Evolutionary conservation across 1,284 basidiomycete genomes (phyloP), one percentile per base, ranked within the genome.

Genomic region (Trametes polyzona): DNA sequence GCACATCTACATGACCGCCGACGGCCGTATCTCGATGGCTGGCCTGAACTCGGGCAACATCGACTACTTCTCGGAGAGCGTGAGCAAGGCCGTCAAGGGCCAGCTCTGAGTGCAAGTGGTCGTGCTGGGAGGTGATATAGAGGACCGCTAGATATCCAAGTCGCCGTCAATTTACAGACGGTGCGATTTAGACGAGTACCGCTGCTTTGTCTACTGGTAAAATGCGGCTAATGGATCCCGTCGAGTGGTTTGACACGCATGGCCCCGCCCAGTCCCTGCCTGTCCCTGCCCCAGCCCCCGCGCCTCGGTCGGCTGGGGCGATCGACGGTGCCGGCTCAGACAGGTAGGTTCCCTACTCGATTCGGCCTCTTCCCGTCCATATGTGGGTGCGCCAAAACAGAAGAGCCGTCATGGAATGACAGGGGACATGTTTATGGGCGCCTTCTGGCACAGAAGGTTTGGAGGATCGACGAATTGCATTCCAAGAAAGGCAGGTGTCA

Each of bases 1-100:
- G 16, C 93, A 96, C 74, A 87, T 99, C 69, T 99, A 98, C 80
- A 90, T 93, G 90, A 93, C 92, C 14, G 80, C 83, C 53, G 89
- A 93, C 71, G 94, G 94, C 41, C 90, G 94, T 67, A 95, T 96
- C 69, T 95, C 93, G 43, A 97, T 98, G 95, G 95, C 97, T 63
- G 97, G 94, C 26, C 76, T 99, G 70, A 99, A 98, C 81, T 78
- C 80, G 58, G 74, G 79, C 71, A 99, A 99, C 81, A 87, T 98
- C 67, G 88, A 90, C 67, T 93, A 96, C 81, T 96, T 96, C 75
- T 92, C 93, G 29, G 83, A 93, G 75, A 86, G 86, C 68, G 90
- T 96, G 53, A 83, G 90, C 73, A 87, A 87, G 69, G 92, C 88
- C 59, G 92, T 95, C 67, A 91, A 86, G 79, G 90, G 90, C 65